Conservation (phyloP, 1,139 yeast genomes). For the Kodamaea suecica region DNA sequence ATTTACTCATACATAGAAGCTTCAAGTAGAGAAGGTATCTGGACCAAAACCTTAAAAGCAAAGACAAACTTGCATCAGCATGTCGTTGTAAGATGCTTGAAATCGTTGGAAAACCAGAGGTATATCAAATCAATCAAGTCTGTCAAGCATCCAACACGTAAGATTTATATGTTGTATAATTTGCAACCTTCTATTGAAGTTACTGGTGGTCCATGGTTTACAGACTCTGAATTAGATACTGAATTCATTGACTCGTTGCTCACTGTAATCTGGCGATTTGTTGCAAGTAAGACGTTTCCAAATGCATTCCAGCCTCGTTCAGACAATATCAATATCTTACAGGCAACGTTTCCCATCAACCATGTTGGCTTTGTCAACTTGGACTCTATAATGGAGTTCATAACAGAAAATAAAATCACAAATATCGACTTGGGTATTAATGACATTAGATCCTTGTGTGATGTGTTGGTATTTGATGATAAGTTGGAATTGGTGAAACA, state of each 20-base stretch:
- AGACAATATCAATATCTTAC: constrained; percentile 46
- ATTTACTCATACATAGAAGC: constrained; percentile 90
- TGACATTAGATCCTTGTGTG: constrained; percentile 81
- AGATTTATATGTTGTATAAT: constrained; percentile 91
- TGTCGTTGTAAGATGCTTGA: constrained; percentile 81
- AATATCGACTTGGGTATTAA: constrained; percentile 71
- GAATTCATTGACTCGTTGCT: constrained; percentile 86
- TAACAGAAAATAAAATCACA: constrained; percentile 71
- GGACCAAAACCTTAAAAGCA: constrained; percentile 93
- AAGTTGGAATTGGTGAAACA: constrained; percentile 61
- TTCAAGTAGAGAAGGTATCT: constrained; percentile 90
- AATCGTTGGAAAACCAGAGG: constrained; percentile 76
- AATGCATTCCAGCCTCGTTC: constrained; percentile 51
- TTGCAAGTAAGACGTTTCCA: constrained; percentile 75
- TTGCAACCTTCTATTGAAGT: constrained; percentile 92
- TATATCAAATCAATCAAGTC: constrained; percentile 87
- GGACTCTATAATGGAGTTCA: constrained; percentile 71
- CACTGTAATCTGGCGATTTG: constrained; percentile 84
- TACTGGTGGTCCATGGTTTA: constrained; percentile 99
- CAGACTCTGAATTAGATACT: constrained; percentile 90
- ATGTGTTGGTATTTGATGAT: constrained; percentile 84
- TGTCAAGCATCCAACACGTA: constrained; percentile 94
- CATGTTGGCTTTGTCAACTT: constrained; percentile 65
- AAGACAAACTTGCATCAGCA: constrained; percentile 92
- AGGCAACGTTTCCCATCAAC: constrained; percentile 29